Conservation (phyloP, 106 monocot species). For the Vanilla planifolia region DNA sequence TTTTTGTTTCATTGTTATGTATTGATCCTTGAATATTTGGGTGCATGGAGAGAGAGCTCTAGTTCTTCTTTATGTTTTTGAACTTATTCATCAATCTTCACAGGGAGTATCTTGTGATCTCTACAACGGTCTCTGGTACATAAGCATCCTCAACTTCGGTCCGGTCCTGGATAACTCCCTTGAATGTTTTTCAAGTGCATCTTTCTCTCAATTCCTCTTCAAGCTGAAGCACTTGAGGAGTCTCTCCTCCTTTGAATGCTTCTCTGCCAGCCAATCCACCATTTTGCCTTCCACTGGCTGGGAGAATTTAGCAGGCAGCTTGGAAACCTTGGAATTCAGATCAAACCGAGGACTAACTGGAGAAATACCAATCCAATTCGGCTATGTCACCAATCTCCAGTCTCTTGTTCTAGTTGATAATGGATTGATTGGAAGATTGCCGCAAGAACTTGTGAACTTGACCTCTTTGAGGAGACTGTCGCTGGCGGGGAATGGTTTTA, state of each 20-base stretch:
- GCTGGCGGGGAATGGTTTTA: constrained; percentile 41
- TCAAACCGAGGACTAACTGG: constrained; percentile 56
- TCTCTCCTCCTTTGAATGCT: constrained; percentile 68
- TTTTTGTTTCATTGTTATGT: too few relatives aligned
- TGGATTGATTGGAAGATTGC: constrained; percentile 39
- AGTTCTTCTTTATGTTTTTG: too few relatives aligned
- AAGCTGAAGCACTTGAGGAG: constrained; percentile 52
- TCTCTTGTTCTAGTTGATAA: constrained; percentile 70
- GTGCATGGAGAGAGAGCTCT: too few relatives aligned
- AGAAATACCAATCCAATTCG: constrained; percentile 31
- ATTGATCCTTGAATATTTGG: too few relatives aligned
- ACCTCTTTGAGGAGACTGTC: constrained; percentile 37
- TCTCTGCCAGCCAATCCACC: constrained; percentile 25
- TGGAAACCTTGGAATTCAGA: constrained; percentile 76
- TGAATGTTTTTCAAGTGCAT: constrained; percentile 38
- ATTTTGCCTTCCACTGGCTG: constrained; percentile 44
- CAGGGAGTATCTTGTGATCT: constrained; percentile 88
- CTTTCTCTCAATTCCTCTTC: constrained; percentile 48
- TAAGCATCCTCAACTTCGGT: constrained; percentile 58
- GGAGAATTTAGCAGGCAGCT: constrained; percentile 42
- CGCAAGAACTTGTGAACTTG: constrained; percentile 33
- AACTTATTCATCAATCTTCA: not conserved
- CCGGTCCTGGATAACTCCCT: constrained; percentile 82
- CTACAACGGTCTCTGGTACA: constrained; percentile 64
- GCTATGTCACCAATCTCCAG: constrained; percentile 41